Conservation (phyloP, 495 filamentous ascomycete species). For the Aspergillus ostianus region DNA sequence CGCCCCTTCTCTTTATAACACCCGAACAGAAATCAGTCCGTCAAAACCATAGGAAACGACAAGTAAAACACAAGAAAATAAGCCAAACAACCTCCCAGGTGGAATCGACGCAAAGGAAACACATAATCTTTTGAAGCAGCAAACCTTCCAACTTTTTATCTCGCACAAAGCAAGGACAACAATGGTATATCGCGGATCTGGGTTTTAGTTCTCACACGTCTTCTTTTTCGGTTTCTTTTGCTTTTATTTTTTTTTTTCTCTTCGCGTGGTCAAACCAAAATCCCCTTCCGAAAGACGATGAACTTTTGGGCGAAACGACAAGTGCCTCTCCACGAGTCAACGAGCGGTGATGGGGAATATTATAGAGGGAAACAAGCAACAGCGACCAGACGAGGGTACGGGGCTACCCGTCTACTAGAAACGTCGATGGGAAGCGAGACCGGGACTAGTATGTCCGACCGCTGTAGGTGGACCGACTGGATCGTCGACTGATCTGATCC, state of each 20-base stretch:
- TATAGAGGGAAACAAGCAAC: background rate
- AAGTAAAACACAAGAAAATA: slow-evolving; percentile 12
- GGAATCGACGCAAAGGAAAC: slow-evolving; percentile 11
- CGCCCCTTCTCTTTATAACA: slow-evolving; percentile 24
- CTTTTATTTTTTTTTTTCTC: background rate
- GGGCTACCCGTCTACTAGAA: background rate
- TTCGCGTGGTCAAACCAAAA: background rate
- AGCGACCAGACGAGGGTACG: background rate
- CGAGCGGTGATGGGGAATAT: background rate
- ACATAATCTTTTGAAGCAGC: slow-evolving; percentile 10
- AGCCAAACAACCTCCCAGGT: slow-evolving; percentile 14
- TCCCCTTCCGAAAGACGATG: background rate
- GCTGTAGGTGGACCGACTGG: slow-evolving; percentile 40
- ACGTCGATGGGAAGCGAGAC: background rate
- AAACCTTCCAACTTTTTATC: slow-evolving; percentile 20
- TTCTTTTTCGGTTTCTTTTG: background rate
- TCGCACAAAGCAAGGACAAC: background rate
- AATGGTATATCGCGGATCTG: background rate
- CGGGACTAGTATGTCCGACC: slow-evolving; percentile 16
- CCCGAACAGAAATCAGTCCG: slow-evolving; percentile 10
- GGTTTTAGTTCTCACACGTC: background rate
- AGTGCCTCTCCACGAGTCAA: background rate
- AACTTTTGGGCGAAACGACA: slow-evolving; percentile 4
- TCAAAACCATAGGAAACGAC: background rate
- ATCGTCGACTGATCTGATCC: slow-evolving; percentile 39